Evolutionary conservation across 192 early-diverging fungal genomes (phyloP).

Genomic region (Podila horticola): DNA sequence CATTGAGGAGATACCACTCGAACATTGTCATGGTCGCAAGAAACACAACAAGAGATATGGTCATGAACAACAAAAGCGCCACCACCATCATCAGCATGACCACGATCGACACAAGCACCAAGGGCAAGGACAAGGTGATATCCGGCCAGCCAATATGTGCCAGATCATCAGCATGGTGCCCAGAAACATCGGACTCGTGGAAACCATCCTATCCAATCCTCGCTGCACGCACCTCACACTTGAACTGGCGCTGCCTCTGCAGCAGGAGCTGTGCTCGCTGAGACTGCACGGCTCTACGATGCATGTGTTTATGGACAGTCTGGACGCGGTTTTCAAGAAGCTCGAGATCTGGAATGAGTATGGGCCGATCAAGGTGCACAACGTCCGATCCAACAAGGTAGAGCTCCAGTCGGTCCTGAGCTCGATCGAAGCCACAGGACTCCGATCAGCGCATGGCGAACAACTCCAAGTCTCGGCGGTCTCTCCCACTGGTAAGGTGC

Average conservation of each 20-base stretch:
- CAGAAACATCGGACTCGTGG: neutral
- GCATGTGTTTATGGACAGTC: neutral
- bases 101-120: neutral
- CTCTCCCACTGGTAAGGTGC: neutral
- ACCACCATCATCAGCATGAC: neutral
- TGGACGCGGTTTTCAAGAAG: conserved; percentile 4
- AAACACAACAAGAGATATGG: neutral
- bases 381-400: neutral
- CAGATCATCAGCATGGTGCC: neutral
- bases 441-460: conserved; percentile 5
- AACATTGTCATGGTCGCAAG: neutral
- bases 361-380: conserved; percentile 2
- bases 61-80: neutral
- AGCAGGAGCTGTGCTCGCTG: neutral
- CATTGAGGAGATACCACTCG: neutral
- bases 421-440: neutral
- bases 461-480: conserved; percentile 4
- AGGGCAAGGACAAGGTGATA: neutral
- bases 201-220: neutral
- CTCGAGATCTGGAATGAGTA: conserved; percentile 1
- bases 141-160: neutral
- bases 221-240: neutral
- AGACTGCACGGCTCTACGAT: conserved; percentile 1
- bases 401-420: conserved; percentile 3
- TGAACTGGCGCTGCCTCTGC: neutral